Evolutionary conservation across 768 basidiomycete genomes (phyloP), one percentile per base, ranked within the genome.

Genomic region (Xerocomus brunneocitrinus): DNA sequence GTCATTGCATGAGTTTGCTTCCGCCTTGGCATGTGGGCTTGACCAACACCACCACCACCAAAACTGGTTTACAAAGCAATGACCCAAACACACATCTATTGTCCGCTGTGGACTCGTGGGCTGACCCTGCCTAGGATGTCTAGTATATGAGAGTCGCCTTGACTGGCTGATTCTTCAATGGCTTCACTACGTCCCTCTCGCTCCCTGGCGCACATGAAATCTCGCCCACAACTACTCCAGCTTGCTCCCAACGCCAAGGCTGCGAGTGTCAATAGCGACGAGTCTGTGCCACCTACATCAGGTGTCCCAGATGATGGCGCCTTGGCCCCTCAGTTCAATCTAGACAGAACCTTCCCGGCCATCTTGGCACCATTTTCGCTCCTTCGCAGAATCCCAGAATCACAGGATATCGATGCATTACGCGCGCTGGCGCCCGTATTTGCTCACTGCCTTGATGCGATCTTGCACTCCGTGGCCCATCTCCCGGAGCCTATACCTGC

Each of bases 1-100:
- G 78, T 79, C 82, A 83, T 83, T 53, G 57, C 54, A 50, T 46
- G 43, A 7, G 28, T 55, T 40, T 48, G 38, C 19, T 53, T 44
- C 58, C 60, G 52, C 44, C 58, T 57, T 49, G 35, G 45, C 39
- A 16, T 8, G 22, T 28, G 42, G 25, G 16, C 6, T 27, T 56
- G 28, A 27, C 42, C 30, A 45, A 9, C 32, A 30, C 28, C 28
- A 56, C 48, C 39, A 45, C 41, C 47, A 41, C 48, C 46, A 44
- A 35, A 38, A n/a, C n/a, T n/a, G 35, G 53, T 24, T 34, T 24
- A 55, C 49, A 54, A 40, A 30, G 53, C 52, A 36, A 49, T 48
- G 49, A 30, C 35, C 34, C 30, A 19, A 14, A 22, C 34, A 36
- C 27, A 5, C 41, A 5, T 8, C 47, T 38, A 66, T 66, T 66